Conservation (phyloP, 768 basidiomycete genomes). For the Termitomyces sp. region DNA sequence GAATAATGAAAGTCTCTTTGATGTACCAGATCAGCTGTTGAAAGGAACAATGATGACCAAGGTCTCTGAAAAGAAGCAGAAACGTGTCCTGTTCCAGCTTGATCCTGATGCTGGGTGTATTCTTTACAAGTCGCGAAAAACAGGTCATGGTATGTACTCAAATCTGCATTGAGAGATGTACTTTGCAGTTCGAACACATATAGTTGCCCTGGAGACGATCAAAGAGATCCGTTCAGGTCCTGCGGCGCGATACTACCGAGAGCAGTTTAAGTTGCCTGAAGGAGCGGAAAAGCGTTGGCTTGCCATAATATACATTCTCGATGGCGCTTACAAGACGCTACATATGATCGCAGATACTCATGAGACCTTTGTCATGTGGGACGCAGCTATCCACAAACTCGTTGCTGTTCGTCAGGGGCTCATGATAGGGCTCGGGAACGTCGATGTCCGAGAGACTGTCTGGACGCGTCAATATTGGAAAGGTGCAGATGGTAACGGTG, state of each 20-base stretch:
- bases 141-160: slow-evolving; percentile 45
- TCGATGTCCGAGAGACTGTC: slow-evolving; percentile 56
- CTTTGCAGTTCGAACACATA: neutral
- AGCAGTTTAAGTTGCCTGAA: slow-evolving; percentile 58
- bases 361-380: slow-evolving; percentile 42
- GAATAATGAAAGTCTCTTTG: slow-evolving; percentile 1
- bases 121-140: slow-evolving; percentile 62
- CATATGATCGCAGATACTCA: slow-evolving; percentile 73
- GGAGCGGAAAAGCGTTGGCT: slow-evolving; percentile 73
- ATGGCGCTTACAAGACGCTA: slow-evolving; percentile 77
- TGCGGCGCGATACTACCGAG: slow-evolving; percentile 66
- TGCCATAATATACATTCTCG: slow-evolving; percentile 77
- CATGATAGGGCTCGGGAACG: slow-evolving; percentile 60
- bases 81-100: slow-evolving; percentile 59
- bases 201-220: slow-evolving; percentile 83
- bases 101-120: slow-evolving; percentile 76
- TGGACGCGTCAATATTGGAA: slow-evolving; percentile 88
- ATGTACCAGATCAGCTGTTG: slow-evolving; percentile 8
- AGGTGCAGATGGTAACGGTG: slow-evolving; percentile 54
- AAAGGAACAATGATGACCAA: slow-evolving; percentile 71
- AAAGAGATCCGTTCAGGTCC: slow-evolving; percentile 77
- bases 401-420: slow-evolving; percentile 62
- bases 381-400: slow-evolving; percentile 56
- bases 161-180: neutral
- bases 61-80: slow-evolving; percentile 69